These are phyloP conservation scores for Calonectria pseudoturangicola DNA, from an alignment of 2,329 filamentous ascomycete species.

Conservation along the genomic window DNA sequence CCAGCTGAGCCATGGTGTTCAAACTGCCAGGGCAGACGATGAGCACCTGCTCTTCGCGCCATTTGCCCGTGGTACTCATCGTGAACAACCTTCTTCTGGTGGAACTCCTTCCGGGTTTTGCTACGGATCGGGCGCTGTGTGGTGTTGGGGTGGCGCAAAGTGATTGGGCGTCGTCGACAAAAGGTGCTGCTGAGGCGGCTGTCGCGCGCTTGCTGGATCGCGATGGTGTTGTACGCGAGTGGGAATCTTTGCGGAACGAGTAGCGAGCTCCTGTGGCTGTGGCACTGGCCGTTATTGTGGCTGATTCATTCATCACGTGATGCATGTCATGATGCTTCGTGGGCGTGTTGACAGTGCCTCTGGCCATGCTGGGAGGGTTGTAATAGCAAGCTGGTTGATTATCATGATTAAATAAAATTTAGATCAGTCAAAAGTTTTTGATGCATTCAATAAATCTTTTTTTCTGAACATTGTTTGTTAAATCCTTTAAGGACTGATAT, in stretches of 20 bases:
- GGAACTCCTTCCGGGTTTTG: constrained; percentile 36
- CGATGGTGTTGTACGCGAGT: constrained; percentile 47
- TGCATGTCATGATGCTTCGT: not conserved
- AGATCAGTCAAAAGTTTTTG: no score
- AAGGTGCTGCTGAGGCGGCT: constrained; percentile 15
- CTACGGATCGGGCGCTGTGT: constrained; percentile 9
- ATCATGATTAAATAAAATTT: not conserved
- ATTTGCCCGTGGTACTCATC: constrained; percentile 75
- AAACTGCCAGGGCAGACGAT: constrained; percentile 89
- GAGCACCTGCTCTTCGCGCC: constrained; percentile 79
- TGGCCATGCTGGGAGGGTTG: not conserved
- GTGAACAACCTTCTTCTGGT: constrained; percentile 48
- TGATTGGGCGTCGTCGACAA: constrained; percentile 20
- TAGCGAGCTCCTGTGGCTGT: constrained; percentile 30
- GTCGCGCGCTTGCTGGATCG: constrained; percentile 43
- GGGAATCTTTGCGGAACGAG: constrained; percentile 47
- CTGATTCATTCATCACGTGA: constrained; percentile 25
- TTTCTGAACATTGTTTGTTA: not conserved
- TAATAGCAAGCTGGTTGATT: not conserved
- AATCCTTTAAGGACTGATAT: not conserved
- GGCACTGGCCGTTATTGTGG: constrained; percentile 5
- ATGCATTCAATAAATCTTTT: not conserved
- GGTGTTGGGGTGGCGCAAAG: constrained; percentile 25
- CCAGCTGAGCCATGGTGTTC: constrained; percentile 92
- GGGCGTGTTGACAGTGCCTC: not conserved